Base-by-base conservation (phyloP, 345 rosid genomes). In the Lagerstroemia speciosa region DNA sequence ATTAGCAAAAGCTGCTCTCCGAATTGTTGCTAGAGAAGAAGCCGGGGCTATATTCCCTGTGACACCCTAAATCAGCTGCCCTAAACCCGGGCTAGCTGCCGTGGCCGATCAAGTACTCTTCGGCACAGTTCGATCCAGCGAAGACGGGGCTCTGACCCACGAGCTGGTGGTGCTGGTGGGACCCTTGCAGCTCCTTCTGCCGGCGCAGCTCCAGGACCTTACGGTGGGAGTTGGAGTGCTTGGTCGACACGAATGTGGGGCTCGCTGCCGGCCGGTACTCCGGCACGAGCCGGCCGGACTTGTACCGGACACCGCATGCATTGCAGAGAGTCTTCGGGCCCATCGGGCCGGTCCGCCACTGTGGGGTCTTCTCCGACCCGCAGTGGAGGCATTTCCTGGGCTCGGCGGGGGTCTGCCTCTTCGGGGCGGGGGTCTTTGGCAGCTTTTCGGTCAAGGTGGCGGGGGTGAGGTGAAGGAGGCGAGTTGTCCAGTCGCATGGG, bases 311-410 rank as follows among this genome's bases (percentile, higher is more conserved):
- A n/a, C n/a, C n/a, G n/a, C n/a, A n/a, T n/a, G n/a, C n/a, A n/a
- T n/a, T n/a, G n/a, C n/a, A n/a, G n/a, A n/a, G n/a, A 80, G 93
- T 88, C 73, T 88, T 88, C 6, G 89, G 90, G 9, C 93, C 93
- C 86, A 84, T 73, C 0, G 94, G 94, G 8, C 94, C 94, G 0
- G 94, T 84, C 70, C 94, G 74, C 94, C 94, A 88, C 34, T 88
- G 94, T 9, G 91, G 94, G 0, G 94, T 88, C 74, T 84, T 82
- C 74, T 88, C 94, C 2, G 89, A n/a, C 3, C 83, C 85, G 61
- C 94, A 88, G 65, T 88, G 94, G 29, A 84, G 70, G 69, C 94
- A 88, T 68, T 72, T 86, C 29, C 91, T 76, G 2, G 68, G 75
- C 3, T 34, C 43, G 3, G 70, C 19, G 19, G 68, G n/a, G 12